Evolutionary conservation across 208 protist species (phyloP), one percentile per base, ranked within the genome.

Genomic region (Leptomonas seymouri): DNA sequence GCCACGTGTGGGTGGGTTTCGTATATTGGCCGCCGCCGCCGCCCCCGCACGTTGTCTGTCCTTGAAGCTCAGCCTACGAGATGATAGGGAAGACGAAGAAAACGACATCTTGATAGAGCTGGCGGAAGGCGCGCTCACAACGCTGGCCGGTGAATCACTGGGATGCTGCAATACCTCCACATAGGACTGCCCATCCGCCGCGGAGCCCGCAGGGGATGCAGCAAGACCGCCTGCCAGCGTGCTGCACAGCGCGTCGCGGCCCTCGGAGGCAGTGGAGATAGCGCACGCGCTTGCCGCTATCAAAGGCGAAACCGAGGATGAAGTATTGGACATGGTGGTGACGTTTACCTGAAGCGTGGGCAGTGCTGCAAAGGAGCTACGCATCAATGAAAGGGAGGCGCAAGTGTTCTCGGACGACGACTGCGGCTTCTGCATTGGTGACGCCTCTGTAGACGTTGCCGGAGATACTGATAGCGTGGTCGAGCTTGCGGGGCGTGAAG

Each of bases 41-140:
- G 55, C 48, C 2, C 49, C 57, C 6, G 51, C 60, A 7, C 68
- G 68, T 36, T 74, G 68, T 16, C 59, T 48, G 21, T 67, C 48
- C 42, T 74, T 74, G 36, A 74, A 74, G 68, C 68, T 74, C 27
- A 66, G n/a, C 39, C 49, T 61, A 11, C 39, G 56, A n/a, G 56
- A 61, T 23, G 56, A 16, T 4, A n/a, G 23, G 1, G 56, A 28
- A 21, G 56, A 61, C 21, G 41, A 61, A 2, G 56, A 61, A 23
- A 23, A 61, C 20, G 56, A 61, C 20, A 39, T 20, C 27, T 50
- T 61, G 1, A 59, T 49, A 1, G 60, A 67, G 50, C 51, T 62
- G 27, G 30, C 45, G 0, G 68, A 67, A 20, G n/a, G 1, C 5
- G 49, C 16, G 21, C 56, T 61, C 1, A 61, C 12, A 15, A 61